These are phyloP conservation scores for Pseudozyma hubeiensis DNA, from an alignment of 1,284 basidiomycete species.

Conservation along the genomic window DNA sequence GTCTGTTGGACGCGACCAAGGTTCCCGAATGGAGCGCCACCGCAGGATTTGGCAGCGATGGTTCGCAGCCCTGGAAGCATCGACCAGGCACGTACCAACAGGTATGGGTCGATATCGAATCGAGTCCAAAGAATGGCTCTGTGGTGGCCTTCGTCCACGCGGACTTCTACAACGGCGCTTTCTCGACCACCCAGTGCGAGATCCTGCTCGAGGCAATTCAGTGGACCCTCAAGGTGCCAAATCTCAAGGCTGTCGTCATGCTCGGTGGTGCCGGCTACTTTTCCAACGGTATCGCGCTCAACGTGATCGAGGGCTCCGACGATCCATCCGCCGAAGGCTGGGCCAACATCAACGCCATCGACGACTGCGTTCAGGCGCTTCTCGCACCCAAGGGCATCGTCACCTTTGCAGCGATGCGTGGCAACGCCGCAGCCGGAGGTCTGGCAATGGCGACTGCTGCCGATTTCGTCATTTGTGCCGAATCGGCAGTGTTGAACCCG, in stretches of 20 bases:
- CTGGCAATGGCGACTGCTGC: slow-evolving; percentile 71
- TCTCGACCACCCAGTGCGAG: slow-evolving; percentile 70
- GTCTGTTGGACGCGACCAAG: slow-evolving; percentile 50
- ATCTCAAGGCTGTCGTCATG: slow-evolving; percentile 69
- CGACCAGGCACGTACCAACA: slow-evolving; percentile 70
- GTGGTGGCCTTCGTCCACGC: slow-evolving; percentile 70
- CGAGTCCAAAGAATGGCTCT: slow-evolving; percentile 22
- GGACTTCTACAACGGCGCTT: slow-evolving; percentile 72
- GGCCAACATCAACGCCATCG: slow-evolving; percentile 71
- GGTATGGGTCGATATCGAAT: slow-evolving; percentile 69
- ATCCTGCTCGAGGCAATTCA: slow-evolving; percentile 69
- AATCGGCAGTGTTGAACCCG: slow-evolving; percentile 70
- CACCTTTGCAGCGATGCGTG: slow-evolving; percentile 71
- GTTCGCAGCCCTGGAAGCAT: slow-evolving; percentile 25
- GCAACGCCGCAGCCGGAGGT: slow-evolving; percentile 72
- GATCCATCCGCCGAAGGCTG: slow-evolving; percentile 70
- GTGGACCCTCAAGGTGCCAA: slow-evolving; percentile 68
- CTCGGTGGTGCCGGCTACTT: slow-evolving; percentile 70
- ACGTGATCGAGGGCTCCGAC: slow-evolving; percentile 70
- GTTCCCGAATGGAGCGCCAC: slow-evolving; percentile 69
- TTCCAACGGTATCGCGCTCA: slow-evolving; percentile 71
- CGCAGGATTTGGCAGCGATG: slow-evolving; percentile 25
- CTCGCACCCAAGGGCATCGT: slow-evolving; percentile 68
- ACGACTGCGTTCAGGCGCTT: slow-evolving; percentile 65
- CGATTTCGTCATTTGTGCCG: slow-evolving; percentile 69